Evolutionary conservation across 1,284 basidiomycete genomes (phyloP), one percentile per base, ranked within the genome.

Genomic region (Apiotrichum akiyoshidainum): DNA sequence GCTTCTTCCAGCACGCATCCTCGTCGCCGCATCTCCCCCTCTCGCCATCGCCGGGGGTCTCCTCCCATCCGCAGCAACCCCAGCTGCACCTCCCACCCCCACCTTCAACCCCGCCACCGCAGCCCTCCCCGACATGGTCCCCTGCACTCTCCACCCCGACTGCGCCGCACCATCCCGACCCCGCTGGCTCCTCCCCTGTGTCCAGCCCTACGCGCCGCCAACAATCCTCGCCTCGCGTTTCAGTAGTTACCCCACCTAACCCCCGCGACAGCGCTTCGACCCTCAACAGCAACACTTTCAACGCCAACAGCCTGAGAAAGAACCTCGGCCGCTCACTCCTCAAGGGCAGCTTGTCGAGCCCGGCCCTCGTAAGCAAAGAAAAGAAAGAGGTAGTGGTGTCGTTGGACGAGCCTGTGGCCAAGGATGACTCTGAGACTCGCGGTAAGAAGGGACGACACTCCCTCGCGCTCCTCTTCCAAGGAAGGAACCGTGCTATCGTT

Each of bases 271-370:
- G 9, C 12, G 46, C 22, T 8, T 26, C 52, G 3, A 26, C 52
- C 8, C 8, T 47, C 31, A 19, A 50, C 22, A 35, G 48, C 12
- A n/a, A 13, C 35, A 16, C n/a, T 2, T 22, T 5, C 33, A 48
- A 21, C 31, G 33, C 8, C 10, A 39, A 26, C 37, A 40, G 53
- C n/a, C 21, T 22, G n/a, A 22, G 44, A 35, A 34, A 26, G n/a
- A 46, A 44, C n/a, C n/a, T 52, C 10, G 51, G 51, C 5, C 45
- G 45, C 11, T 46, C 45, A 21, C 46, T 54, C 7, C 37, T 40
- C 16, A 54, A 54, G 37, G 45, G 53, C 45, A 47, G 53, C 26
- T 22, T 33, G 12, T 47, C 35, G 12, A 54, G 33, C 7, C 53
- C 45, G 14, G 37, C 45, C 17, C 46, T 54, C n/a, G 22, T 37